Base-by-base conservation (phyloP, 371 early-diverging fungal genomes). In the Mucor irregularis region DNA sequence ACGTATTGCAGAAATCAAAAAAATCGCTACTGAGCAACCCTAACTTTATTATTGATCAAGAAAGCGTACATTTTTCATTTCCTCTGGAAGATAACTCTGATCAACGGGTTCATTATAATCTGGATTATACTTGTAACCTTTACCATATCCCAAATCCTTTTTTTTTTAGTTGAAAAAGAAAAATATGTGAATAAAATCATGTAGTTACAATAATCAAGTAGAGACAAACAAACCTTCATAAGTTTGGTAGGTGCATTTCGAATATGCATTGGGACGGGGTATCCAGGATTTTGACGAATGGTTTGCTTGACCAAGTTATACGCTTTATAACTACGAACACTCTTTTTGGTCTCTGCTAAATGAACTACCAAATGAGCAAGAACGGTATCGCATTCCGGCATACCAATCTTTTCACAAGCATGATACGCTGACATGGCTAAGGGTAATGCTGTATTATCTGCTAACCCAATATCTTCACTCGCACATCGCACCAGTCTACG, bases 311-410 rank as follows among this genome's bases (percentile, higher is more conserved):
- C 79, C 50, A 65, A 56, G 6, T 86, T 81, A 47, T 87, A 87
- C 0, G 93, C 94, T 49, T 82, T 77, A 65, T 94, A 93, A 2
- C 78, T 77, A 37, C 90, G 81, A 9, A 93, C 86, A 49, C 90
- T 91, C 61, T 95, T 95, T 28, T 82, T 84, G 5, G 94, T 85
- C 25, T 89, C 82, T 2, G 91, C 90, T 53, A 94, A 60, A 55
- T 95, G 89, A 10, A 75, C 77, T 0, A 86, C 91, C 19, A 88
- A 78, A 58, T 95, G 93, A 0, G 93, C 93, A 11, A 95, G 67
- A 25, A 89, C 84, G 0, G 83, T 85, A 61, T 92, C 93, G 64
- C 93, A 94, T 66, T 95, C 95, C 2, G 95, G 95, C 90, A 92
- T 91, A 0, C 95, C 95, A 49, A 95, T 86, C 51, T 76, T 77